Percentiles rank a stretch among this genome's conserved stretches.
phyloP scores from a whole-genome alignment of 2,329 filamentous ascomycete genomes.

The Simplicillium aogashimaense region DNA sequence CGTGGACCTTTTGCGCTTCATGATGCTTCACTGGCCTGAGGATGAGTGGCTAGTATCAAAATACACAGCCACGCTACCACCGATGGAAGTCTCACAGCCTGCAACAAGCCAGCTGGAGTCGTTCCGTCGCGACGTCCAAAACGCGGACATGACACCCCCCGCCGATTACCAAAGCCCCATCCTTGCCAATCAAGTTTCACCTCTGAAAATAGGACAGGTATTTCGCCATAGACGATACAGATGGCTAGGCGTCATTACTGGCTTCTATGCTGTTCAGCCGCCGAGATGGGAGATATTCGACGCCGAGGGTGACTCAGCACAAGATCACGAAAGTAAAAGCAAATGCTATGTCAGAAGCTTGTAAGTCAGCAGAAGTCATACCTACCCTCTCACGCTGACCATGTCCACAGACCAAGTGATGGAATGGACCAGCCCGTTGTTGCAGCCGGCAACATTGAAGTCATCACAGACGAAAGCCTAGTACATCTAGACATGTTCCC shows the following conservation, averaged over 20 bases:
- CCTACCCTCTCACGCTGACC: not conserved
- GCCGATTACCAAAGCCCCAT: slow-evolving; percentile 19
- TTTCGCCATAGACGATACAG: slow-evolving; percentile 74
- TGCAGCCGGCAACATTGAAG: slow-evolving; percentile 67
- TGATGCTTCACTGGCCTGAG: slow-evolving; percentile 34
- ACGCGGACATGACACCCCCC: slow-evolving; percentile 30
- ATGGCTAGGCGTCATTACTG: slow-evolving; percentile 74
- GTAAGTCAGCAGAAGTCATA: slow-evolving; percentile 43
- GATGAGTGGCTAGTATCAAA: slow-evolving; percentile 63
- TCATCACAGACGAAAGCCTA: slow-evolving; percentile 36
- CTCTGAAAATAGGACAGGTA: slow-evolving; percentile 68
- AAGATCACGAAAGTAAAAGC: slow-evolving; percentile 41
- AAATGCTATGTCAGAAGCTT: slow-evolving; percentile 71
- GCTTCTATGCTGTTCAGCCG: slow-evolving; percentile 33
- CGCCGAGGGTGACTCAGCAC: not conserved
- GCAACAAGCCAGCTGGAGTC: slow-evolving; percentile 8
- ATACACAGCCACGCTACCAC: slow-evolving; percentile 53
- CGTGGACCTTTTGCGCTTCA: slow-evolving; percentile 43
- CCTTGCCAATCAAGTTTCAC: slow-evolving; percentile 12
- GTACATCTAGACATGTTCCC: slow-evolving; percentile 51
- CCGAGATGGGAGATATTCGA: slow-evolving; percentile 1
- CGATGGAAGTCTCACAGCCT: slow-evolving; percentile 18
- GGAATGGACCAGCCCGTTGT: slow-evolving; percentile 22
- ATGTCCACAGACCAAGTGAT: slow-evolving; percentile 16
- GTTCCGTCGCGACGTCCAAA: slow-evolving; percentile 15